Conservation (phyloP, 257 asterid genomes). For the Petrea volubilis region DNA sequence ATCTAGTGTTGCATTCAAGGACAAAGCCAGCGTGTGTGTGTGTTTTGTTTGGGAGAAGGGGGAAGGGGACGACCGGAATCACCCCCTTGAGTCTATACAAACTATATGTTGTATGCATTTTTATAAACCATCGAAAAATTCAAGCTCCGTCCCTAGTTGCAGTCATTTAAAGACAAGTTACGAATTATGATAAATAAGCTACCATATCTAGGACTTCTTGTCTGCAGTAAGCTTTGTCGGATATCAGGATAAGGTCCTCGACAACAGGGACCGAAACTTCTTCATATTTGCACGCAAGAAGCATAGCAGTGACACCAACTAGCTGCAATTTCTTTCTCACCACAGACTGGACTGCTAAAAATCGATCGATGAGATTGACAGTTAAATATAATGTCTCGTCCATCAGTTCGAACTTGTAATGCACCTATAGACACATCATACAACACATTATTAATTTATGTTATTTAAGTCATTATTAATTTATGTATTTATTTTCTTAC, state of each 20-base stretch:
- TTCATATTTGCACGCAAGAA: conserved; percentile 94
- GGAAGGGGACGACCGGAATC: no score
- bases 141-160: no score
- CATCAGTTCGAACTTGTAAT: conserved; percentile 95
- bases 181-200: not conserved
- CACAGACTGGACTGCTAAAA: conserved; percentile 57
- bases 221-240: conserved; percentile 83
- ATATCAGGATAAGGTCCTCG: conserved; percentile 79
- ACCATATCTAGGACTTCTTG: conserved; percentile 91
- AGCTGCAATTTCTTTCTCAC: conserved; percentile 86
- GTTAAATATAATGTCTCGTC: conserved; percentile 88
- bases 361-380: conserved; percentile 84
- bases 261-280: conserved; percentile 96
- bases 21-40: no score
- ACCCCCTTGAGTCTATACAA: no score
- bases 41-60: no score
- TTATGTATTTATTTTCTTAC: conserved; percentile 34
- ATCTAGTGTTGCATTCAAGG: no score
- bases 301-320: conserved; percentile 90
- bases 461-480: not conserved
- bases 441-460: not conserved
- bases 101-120: no score
- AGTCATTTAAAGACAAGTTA: no score
- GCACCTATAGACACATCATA: conserved; percentile 53
- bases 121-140: no score